Base-by-base conservation (phyloP, 805 yeast species). In the Teunomyces funiuensis region DNA sequence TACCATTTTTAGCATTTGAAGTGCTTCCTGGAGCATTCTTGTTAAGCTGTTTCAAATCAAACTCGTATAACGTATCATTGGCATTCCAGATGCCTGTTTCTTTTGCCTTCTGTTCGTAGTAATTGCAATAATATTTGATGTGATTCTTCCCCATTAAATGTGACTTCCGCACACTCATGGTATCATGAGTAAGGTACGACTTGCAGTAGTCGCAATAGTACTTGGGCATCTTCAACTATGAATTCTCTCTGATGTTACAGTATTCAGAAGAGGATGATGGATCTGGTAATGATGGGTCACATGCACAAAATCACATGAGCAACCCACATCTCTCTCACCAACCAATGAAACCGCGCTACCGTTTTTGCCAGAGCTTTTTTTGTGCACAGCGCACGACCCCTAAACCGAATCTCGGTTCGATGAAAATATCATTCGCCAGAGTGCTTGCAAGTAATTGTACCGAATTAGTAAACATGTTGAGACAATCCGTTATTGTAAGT, bases 171-270 rank as follows among this genome's bases (percentile, higher is more conserved):
- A 88, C 96, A 65, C 93, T 84, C 52, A 80, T 69, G n/a, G 93
- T 84, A 61, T 88, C 96, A 58, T 88, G 96, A 1, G 96, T 88
- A 43, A 89, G 66, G 53, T 84, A 83, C 14, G 88, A 79, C 55
- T 80, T 80, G 59, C 96, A 88, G 58, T 88, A 88, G 51, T 85
- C 93, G 62, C 96, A 88, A 64, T 83, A 85, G 60, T 82, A 85
- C 48, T 82, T 76, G 2, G 81, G 83, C 89, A 83, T 81, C 29
- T 16, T 18, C n/a, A n/a, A n/a, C n/a, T n/a, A n/a, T 25, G 20
- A 6, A 10, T 14, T 15, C n/a, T 23, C 10, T 16, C 7, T 16
- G 3, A 4, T 6, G 9, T 6, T 22, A 6, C 25, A 11, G 10
- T 22, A 9, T 19, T 22, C 25, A 22, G 9, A 22, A 3, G 5